Conservation (phyloP, 345 rosid genomes). For the Arabidopsis arenosa region DNA sequence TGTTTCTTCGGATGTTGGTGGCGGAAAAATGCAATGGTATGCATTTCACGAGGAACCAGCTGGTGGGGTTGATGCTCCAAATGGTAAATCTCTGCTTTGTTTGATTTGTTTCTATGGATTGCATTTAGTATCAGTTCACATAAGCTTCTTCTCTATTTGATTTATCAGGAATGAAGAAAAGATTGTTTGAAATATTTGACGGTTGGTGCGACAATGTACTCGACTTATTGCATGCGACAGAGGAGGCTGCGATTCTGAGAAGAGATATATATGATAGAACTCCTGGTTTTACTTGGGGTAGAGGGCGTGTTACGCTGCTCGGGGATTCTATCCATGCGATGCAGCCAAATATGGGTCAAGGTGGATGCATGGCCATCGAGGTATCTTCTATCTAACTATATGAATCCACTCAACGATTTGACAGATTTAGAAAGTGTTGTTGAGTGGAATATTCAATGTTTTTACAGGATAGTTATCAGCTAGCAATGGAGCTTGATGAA, state of each 20-base stretch:
- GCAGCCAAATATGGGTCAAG: slow-evolving; percentile 98
- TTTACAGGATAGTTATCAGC: slow-evolving; percentile 83
- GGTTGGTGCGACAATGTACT: slow-evolving; percentile 94
- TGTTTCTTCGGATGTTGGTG: slow-evolving; percentile 96
- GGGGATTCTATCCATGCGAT: slow-evolving; percentile 96
- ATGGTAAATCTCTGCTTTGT: slow-evolving; percentile 49
- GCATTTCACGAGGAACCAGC: slow-evolving; percentile 86
- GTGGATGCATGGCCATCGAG: slow-evolving; percentile 99
- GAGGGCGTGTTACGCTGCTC: slow-evolving; percentile 85
- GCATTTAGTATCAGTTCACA: background rate
- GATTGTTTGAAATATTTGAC: slow-evolving; percentile 80
- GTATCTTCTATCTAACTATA: slow-evolving; percentile 47
- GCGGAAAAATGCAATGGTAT: slow-evolving; percentile 99
- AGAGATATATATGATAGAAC: slow-evolving; percentile 85
- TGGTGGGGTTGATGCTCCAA: slow-evolving; percentile 73
- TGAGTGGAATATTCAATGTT: background rate
- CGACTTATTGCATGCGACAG: slow-evolving; percentile 74
- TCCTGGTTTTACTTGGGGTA: slow-evolving; percentile 85
- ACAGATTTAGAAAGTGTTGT: background rate
- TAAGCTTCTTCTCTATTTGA: slow-evolving; percentile 15
- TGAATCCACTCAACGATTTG: background rate
- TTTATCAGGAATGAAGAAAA: slow-evolving; percentile 71
- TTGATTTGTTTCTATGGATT: slow-evolving; percentile 34
- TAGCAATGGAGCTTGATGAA: slow-evolving; percentile 80
- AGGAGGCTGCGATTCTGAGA: slow-evolving; percentile 80